Conservation (phyloP, 192 early-diverging fungal genomes). For the Piromyces finnis region DNA sequence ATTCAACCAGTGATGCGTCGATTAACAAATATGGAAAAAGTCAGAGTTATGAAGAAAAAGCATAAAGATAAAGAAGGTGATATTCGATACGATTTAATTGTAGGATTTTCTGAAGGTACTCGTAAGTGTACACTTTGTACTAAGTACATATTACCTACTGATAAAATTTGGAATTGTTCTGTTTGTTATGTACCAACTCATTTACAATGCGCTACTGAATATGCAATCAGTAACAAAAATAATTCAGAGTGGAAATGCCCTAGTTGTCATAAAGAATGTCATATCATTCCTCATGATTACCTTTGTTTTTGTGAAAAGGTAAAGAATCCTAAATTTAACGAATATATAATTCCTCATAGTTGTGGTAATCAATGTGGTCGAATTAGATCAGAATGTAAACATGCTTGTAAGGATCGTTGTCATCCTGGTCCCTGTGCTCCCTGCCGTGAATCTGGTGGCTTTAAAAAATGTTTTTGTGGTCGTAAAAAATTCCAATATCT, state of each 20-base stretch:
- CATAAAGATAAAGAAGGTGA: no score
- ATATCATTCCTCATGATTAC: constrained; percentile 50
- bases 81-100: no score
- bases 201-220: no score
- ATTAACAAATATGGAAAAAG: no score
- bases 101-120: no score
- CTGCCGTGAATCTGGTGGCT: neutral
- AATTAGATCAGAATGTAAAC: constrained; percentile 50
- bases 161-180: no score
- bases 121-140: no score
- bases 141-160: no score
- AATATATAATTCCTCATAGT: constrained; percentile 57
- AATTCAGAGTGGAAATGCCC: constrained; percentile 62
- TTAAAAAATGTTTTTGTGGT: constrained; percentile 75
- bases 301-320: constrained; percentile 78
- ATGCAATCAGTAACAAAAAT: neutral
- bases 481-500: constrained; percentile 71
- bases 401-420: constrained; percentile 14
- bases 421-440: neutral
- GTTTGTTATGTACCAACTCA: no score
- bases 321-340: constrained; percentile 40
- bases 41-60: no score
- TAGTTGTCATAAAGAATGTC: constrained; percentile 57
- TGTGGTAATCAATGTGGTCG: constrained; percentile 68
- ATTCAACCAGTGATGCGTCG: no score